Evolutionary conservation across 768 basidiomycete species (phyloP).

Genomic region (Thelephora aurantiotincta): DNA sequence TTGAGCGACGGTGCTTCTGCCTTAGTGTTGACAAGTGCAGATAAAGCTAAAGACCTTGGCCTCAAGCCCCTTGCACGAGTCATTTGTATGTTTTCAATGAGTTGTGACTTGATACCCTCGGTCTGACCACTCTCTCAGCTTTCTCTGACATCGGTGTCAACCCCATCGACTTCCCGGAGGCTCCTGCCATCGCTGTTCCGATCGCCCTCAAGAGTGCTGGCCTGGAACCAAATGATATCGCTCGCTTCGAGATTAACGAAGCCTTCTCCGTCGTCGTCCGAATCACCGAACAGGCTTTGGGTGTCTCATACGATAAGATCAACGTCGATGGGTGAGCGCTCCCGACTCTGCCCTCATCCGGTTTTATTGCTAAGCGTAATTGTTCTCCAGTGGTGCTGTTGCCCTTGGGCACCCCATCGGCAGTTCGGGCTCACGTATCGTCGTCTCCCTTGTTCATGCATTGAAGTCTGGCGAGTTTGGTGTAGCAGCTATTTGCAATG

Average conservation of each 20-base stretch:
- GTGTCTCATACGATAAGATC: slow-evolving; percentile 76
- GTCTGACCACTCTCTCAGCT: slow-evolving; percentile 31
- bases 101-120: not conserved
- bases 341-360: not conserved
- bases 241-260: slow-evolving; percentile 94
- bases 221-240: slow-evolving; percentile 69
- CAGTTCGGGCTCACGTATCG: slow-evolving; percentile 88
- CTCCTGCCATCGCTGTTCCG: slow-evolving; percentile 86
- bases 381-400: slow-evolving; percentile 69
- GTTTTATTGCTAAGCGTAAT: slow-evolving; percentile 6
- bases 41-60: slow-evolving; percentile 84
- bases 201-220: slow-evolving; percentile 79
- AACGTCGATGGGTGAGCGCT: slow-evolving; percentile 69
- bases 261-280: slow-evolving; percentile 92
- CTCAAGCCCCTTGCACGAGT: slow-evolving; percentile 89
- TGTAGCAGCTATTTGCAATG: slow-evolving; percentile 94
- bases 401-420: slow-evolving; percentile 94
- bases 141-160: slow-evolving; percentile 96
- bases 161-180: slow-evolving; percentile 93
- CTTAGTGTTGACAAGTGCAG: slow-evolving; percentile 85
- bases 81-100: slow-evolving; percentile 63
- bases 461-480: slow-evolving; percentile 89
- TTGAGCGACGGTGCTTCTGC: slow-evolving; percentile 96
- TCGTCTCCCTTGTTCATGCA: slow-evolving; percentile 86
- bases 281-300: slow-evolving; percentile 79